Percentiles rank a stretch among this genome's conserved stretches.
phyloP scores from a whole-genome alignment of 2,329 filamentous ascomycete genomes.

The Ophiostoma himal-ulmi region DNA sequence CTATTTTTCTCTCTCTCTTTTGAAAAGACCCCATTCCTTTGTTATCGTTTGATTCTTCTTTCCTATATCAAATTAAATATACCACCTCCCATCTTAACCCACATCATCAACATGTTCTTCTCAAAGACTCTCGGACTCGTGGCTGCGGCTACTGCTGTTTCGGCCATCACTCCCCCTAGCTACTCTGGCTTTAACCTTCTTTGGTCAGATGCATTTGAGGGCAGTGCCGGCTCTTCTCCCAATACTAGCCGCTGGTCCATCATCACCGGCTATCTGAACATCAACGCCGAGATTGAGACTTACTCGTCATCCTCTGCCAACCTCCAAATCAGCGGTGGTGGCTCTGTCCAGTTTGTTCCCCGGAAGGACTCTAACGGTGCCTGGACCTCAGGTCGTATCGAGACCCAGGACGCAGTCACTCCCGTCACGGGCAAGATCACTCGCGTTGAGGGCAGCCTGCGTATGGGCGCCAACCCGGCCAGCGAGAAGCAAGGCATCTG shows the following conservation, averaged over 20 bases:
- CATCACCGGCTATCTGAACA: slow-evolving; percentile 54
- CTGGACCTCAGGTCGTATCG: slow-evolving; percentile 53
- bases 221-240: slow-evolving; percentile 34
- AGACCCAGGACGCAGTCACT: slow-evolving; percentile 44
- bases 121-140: background rate
- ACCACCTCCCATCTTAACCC: background rate
- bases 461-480: slow-evolving; percentile 40
- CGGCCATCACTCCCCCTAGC: slow-evolving; percentile 36
- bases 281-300: slow-evolving; percentile 50
- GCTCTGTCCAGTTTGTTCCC: slow-evolving; percentile 48
- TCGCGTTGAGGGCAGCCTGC: slow-evolving; percentile 42
- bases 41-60: background rate
- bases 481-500: slow-evolving; percentile 48
- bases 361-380: slow-evolving; percentile 36
- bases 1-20: background rate
- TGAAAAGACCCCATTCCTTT: background rate
- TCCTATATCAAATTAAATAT: background rate
- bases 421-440: slow-evolving; percentile 43
- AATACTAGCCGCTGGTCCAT: slow-evolving; percentile 38
- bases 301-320: slow-evolving; percentile 45
- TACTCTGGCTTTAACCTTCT: slow-evolving; percentile 38
- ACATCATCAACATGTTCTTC: slow-evolving; percentile 13
- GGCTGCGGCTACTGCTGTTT: slow-evolving; percentile 23
- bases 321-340: slow-evolving; percentile 46
- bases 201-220: slow-evolving; percentile 43